These are phyloP conservation scores for Fusarium sp. DNA, from an alignment of 2,329 filamentous ascomycete genomes.

Conservation along the genomic window DNA sequence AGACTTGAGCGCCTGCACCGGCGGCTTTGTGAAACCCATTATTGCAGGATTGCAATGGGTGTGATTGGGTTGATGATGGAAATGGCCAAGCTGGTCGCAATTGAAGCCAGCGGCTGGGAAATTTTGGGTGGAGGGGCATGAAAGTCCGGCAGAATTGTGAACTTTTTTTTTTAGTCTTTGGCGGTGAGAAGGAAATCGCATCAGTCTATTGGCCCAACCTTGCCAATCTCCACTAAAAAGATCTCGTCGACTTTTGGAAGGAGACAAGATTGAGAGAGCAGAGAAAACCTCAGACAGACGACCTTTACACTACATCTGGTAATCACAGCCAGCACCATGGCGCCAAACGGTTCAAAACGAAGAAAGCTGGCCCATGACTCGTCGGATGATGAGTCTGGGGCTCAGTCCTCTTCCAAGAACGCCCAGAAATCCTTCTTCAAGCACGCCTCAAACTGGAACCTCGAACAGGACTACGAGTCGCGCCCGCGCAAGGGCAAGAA, in stretches of 20 bases:
- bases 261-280: constrained; percentile 11
- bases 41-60: constrained; percentile 7
- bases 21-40: constrained; percentile 53
- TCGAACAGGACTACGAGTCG: constrained; percentile 91
- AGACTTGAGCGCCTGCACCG: constrained; percentile 58
- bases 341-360: constrained; percentile 64
- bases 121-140: constrained; percentile 36
- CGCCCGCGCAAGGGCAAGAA: constrained; percentile 84
- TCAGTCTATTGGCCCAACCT: background rate
- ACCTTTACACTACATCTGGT: constrained; percentile 15
- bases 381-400: constrained; percentile 58
- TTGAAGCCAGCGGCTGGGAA: constrained; percentile 17
- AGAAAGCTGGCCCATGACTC: constrained; percentile 68
- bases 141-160: constrained; percentile 39
- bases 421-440: constrained; percentile 76
- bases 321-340: constrained; percentile 52
- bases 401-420: constrained; percentile 50
- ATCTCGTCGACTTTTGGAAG: constrained; percentile 29
- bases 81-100: background rate
- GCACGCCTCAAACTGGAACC: constrained; percentile 84
- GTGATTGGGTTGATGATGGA: background rate
- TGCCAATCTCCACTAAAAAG: background rate
- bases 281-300: constrained; percentile 34
- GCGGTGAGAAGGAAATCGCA: constrained; percentile 48
- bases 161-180: constrained; percentile 43